Evolutionary conservation across 169 alveolate genomes (phyloP).

Genomic region (Plasmodium billcollinsi): DNA sequence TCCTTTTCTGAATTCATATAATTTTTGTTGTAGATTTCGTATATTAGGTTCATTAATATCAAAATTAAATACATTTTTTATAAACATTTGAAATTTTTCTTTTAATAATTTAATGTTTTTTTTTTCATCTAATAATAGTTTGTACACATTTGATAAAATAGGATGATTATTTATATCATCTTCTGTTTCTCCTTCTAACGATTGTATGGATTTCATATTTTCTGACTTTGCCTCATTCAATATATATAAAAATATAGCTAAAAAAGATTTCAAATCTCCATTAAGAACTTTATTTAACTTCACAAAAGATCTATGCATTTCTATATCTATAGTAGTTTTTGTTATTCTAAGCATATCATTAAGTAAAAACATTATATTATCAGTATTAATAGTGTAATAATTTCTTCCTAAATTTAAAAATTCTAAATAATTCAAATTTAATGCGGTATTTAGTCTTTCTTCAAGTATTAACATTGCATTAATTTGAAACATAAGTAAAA

Average conservation of each 20-base stretch:
- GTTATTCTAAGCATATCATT: conserved; percentile 27
- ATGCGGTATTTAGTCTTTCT: background rate
- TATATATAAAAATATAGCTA: conserved; percentile 13
- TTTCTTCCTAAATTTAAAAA: background rate
- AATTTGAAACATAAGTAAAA: conserved; percentile 30
- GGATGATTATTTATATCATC: conserved; percentile 1
- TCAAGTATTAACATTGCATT: conserved; percentile 35
- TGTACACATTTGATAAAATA: conserved; percentile 7
- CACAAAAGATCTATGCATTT: conserved; percentile 16
- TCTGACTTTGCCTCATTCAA: background rate
- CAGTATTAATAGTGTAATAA: background rate
- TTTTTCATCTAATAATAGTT: conserved; percentile 18
- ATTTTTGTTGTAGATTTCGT: conserved; percentile 15
- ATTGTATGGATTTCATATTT: conserved; percentile 3
- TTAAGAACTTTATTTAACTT: conserved; percentile 23
- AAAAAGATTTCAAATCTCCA: conserved; percentile 27
- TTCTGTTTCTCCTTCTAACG: conserved; percentile 1
- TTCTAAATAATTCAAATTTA: conserved; percentile 18
- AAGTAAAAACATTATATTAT: background rate
- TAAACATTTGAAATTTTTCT: conserved; percentile 15
- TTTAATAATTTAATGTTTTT: conserved; percentile 11
- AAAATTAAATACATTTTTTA: conserved; percentile 25
- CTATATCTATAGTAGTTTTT: conserved; percentile 8
- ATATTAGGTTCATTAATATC: conserved; percentile 5
- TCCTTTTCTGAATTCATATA: conserved; percentile 18